These are phyloP conservation scores for Eucalyptus tenuipes DNA, from an alignment of 345 rosid species.

Conservation along the genomic window DNA sequence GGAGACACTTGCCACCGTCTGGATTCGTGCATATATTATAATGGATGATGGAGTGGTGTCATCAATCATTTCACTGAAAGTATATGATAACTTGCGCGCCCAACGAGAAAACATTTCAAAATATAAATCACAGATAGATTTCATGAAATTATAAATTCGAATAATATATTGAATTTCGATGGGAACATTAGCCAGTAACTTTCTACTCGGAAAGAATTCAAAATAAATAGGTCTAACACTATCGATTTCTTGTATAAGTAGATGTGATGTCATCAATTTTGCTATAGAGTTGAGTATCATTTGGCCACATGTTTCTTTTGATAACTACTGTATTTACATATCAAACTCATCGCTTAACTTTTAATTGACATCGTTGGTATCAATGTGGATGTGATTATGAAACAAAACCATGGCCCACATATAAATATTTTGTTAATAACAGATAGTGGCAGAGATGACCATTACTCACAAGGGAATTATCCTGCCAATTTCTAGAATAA, in stretches of 20 bases:
- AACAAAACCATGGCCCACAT: too few relatives aligned
- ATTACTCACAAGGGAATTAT: too few relatives aligned
- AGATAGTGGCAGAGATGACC: fast-evolving
- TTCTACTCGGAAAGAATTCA: neutral
- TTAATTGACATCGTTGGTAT: fast-evolving
- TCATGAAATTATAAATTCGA: neutral
- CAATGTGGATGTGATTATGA: neutral
- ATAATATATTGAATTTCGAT: neutral
- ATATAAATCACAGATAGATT: neutral
- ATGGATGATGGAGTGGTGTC: neutral
- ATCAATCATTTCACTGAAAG: neutral
- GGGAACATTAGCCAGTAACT: neutral
- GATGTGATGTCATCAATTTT: neutral
- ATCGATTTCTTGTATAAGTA: neutral
- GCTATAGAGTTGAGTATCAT: too few relatives aligned
- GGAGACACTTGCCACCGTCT: neutral
- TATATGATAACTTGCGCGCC: neutral
- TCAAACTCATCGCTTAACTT: neutral
- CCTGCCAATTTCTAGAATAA: too few relatives aligned
- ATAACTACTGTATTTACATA: fast-evolving
- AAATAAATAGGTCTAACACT: neutral
- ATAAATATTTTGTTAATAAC: too few relatives aligned
- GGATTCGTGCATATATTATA: neutral
- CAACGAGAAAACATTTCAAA: neutral
- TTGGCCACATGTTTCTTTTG: fast-evolving